These are phyloP conservation scores for Boletus rufocinnamomeus DNA, from an alignment of 768 basidiomycete genomes.

Conservation along the genomic window DNA sequence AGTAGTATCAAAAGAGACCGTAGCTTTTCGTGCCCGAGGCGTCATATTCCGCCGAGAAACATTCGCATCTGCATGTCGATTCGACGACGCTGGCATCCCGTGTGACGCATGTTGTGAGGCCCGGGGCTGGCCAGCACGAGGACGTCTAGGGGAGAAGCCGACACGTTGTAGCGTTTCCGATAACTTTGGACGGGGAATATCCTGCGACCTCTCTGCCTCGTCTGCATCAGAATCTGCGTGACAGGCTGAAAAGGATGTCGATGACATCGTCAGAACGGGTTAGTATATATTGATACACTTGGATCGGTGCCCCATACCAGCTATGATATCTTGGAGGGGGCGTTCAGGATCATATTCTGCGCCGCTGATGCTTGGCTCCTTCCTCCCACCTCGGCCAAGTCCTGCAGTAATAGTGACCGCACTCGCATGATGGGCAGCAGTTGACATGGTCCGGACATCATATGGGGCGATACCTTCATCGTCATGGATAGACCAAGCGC, in stretches of 20 bases:
- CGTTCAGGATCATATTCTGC: conserved; percentile 88
- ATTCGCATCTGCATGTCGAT: conserved; percentile 17
- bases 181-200: conserved; percentile 58
- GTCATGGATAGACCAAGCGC: conserved; percentile 63
- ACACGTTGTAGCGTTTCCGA: conserved; percentile 71
- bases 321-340: conserved; percentile 71
- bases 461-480: conserved; percentile 71
- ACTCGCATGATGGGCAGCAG: conserved; percentile 87
- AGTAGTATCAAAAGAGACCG: conserved; percentile 31
- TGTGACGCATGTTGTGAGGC: conserved; percentile 25
- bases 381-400: conserved; percentile 49
- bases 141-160: conserved; percentile 74
- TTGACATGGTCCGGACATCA: conserved; percentile 72
- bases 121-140: conserved; percentile 47
- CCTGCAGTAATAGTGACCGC: conserved; percentile 86
- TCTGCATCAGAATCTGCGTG: conserved; percentile 51
- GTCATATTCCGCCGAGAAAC: conserved; percentile 31
- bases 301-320: conserved; percentile 40
- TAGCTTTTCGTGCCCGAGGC: conserved; percentile 36
- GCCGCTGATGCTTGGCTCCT: conserved; percentile 66
- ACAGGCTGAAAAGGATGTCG: conserved; percentile 46
- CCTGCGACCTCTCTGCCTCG: conserved; percentile 45
- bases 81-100: conserved; percentile 15
- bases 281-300: neutral
- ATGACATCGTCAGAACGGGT: neutral